Percentiles rank a stretch among this genome's conserved stretches.
Conservation (phyloP, 768 basidiomycete genomes). For the Podaxis mareebaensis region DNA sequence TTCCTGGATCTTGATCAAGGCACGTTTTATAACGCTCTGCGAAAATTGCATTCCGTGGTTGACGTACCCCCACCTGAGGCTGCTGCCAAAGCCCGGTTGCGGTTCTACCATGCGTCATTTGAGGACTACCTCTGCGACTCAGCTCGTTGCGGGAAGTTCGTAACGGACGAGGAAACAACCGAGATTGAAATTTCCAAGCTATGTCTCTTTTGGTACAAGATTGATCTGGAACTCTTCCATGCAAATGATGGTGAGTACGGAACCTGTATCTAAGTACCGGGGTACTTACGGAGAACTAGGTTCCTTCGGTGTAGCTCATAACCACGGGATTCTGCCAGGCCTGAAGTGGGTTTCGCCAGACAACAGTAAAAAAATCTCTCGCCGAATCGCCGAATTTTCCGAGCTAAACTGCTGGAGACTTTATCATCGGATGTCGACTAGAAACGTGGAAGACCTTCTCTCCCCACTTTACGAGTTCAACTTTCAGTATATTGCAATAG, state of each 20-base stretch:
- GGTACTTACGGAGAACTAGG: background rate
- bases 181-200: too few species aligned
- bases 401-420: background rate
- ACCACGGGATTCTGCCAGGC: background rate
- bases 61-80: too few species aligned
- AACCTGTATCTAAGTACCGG: background rate
- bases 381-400: background rate
- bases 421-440: background rate
- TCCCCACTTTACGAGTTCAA: background rate
- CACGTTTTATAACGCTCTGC: too few species aligned
- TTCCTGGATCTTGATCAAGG: too few species aligned
- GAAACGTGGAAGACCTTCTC: background rate
- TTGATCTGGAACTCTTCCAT: background rate
- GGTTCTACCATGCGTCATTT: too few species aligned
- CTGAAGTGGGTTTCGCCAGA: background rate
- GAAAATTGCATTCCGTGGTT: too few species aligned
- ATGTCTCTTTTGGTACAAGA: too few species aligned
- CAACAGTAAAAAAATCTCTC: background rate
- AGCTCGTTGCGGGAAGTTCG: too few species aligned
- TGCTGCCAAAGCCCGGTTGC: too few species aligned
- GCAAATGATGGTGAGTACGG: background rate
- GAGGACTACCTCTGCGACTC: background rate
- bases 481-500: background rate
- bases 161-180: too few species aligned
- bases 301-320: background rate